A percentile compares a stretch with the other conserved stretches of the same genome.
phyloP scores from a whole-genome alignment of 768 basidiomycete species.

The Panellus pusillus region DNA sequence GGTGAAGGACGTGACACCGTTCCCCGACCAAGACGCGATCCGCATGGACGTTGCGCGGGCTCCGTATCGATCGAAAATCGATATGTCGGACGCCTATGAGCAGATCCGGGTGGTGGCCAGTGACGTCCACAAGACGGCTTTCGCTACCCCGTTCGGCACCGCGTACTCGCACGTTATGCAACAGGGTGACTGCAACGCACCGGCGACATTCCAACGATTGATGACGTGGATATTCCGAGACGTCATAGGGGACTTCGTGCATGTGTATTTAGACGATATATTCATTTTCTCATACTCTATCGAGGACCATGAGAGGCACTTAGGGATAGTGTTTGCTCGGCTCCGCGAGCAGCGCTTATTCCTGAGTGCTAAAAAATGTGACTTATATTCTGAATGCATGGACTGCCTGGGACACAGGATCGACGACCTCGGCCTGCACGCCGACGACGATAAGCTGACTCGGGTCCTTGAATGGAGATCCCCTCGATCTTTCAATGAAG shows the following conservation, averaged over 20 bases:
- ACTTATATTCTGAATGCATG: conserved; percentile 25
- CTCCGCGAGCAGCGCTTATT: conserved; percentile 27
- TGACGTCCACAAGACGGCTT: conserved; percentile 26
- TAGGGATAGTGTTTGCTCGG: conserved; percentile 25
- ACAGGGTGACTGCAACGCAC: conserved; percentile 30
- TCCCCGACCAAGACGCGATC: not conserved
- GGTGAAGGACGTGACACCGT: conserved; percentile 35
- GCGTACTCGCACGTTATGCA: conserved; percentile 36
- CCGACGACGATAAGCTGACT: conserved; percentile 31
- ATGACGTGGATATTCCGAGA: conserved; percentile 33
- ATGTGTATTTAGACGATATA: conserved; percentile 39
- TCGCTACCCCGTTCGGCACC: conserved; percentile 46
- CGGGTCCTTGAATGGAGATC: conserved; percentile 28
- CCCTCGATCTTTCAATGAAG: conserved; percentile 25
- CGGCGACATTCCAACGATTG: conserved; percentile 30
- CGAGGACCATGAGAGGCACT: conserved; percentile 32
- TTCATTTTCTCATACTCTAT: conserved; percentile 32
- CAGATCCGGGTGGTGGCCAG: conserved; percentile 28
- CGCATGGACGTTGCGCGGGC: conserved; percentile 29
- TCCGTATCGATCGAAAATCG: conserved; percentile 31
- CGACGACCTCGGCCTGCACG: conserved; percentile 30
- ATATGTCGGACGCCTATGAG: conserved; percentile 35
- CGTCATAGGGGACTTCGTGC: conserved; percentile 28
- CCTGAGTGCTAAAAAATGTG: conserved; percentile 29
- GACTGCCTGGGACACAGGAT: conserved; percentile 36